Evolutionary conservation across 139 green algal species (phyloP).

Genomic region (Chlamydomonas schloesseri): DNA sequence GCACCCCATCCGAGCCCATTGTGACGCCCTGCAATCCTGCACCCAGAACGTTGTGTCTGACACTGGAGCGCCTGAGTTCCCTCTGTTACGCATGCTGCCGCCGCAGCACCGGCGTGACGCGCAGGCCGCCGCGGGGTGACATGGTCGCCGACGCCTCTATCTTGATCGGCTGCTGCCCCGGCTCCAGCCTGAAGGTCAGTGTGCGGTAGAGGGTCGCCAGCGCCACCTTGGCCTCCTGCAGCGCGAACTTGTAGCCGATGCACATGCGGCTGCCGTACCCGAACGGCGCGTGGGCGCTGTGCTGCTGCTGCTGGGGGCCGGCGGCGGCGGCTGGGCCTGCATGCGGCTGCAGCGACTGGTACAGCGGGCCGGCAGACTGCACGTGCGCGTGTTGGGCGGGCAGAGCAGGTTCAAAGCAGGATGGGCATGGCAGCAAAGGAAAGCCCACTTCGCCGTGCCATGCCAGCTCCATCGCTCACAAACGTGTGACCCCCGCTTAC

Average conservation of each 20-base stretch:
- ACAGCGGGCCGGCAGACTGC: constrained; percentile 21
- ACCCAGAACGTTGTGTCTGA: too few species aligned
- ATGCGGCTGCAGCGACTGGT: background rate
- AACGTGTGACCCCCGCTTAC: background rate
- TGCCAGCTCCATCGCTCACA: too few species aligned
- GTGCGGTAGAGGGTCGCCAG: constrained; percentile 59
- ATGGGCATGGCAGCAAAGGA: too few species aligned
- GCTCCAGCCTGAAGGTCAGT: constrained; percentile 57
- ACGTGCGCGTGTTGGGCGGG: too few species aligned
- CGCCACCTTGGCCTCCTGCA: constrained; percentile 52
- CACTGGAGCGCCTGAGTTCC: too few species aligned
- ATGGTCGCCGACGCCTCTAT: constrained; percentile 55
- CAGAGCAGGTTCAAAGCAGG: too few species aligned
- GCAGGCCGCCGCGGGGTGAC: constrained; percentile 54
- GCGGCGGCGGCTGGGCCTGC: too few species aligned
- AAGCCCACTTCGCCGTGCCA: too few species aligned
- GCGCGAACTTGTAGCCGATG: constrained; percentile 60
- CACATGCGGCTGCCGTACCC: constrained; percentile 60
- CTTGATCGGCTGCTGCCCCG: constrained; percentile 51
- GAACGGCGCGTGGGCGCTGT: constrained; percentile 47
- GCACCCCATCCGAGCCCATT: too few species aligned
- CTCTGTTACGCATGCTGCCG: too few species aligned
- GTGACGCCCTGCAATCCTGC: too few species aligned
- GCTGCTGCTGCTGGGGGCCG: too few species aligned
- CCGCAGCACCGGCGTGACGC: constrained; percentile 30